phyloP scores from a whole-genome alignment of 768 basidiomycete species.

The Pulveroboletus sp. region DNA sequence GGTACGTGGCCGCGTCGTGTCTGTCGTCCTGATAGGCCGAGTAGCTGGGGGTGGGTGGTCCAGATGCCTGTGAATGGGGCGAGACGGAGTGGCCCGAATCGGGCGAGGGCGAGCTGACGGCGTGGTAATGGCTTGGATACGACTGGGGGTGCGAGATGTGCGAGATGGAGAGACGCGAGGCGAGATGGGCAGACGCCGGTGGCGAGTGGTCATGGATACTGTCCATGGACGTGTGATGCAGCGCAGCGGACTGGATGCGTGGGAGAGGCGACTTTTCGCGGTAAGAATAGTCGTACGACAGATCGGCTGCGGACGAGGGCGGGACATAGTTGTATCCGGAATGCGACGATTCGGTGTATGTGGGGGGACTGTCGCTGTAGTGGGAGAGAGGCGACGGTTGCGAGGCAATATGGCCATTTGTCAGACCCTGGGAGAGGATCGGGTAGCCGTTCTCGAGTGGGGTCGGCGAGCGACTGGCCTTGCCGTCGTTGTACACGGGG shows the following conservation, averaged over 20 bases:
- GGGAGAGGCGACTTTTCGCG: slow-evolving; percentile 29
- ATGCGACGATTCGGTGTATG: slow-evolving; percentile 30
- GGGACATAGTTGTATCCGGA: slow-evolving; percentile 29
- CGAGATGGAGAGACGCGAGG: slow-evolving; percentile 59
- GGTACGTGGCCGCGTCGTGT: slow-evolving; percentile 38
- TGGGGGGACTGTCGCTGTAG: slow-evolving; percentile 30
- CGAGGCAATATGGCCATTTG: slow-evolving; percentile 34
- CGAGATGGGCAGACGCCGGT: slow-evolving; percentile 28
- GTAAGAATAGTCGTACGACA: slow-evolving; percentile 29
- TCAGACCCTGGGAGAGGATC: slow-evolving; percentile 32
- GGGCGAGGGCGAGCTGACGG: slow-evolving; percentile 45
- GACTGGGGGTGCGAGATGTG: slow-evolving; percentile 57
- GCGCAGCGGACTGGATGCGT: slow-evolving; percentile 27
- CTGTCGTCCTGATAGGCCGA: slow-evolving; percentile 45
- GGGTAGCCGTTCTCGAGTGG: slow-evolving; percentile 45
- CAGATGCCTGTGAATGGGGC: slow-evolving; percentile 32
- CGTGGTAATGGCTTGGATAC: slow-evolving; percentile 37
- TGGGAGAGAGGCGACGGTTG: slow-evolving; percentile 32
- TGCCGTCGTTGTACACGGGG: slow-evolving; percentile 25
- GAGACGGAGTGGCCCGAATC: slow-evolving; percentile 50
- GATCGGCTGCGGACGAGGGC: slow-evolving; percentile 27
- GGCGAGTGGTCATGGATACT: slow-evolving; percentile 30
- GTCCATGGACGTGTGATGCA: slow-evolving; percentile 28
- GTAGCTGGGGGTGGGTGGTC: slow-evolving; percentile 37
- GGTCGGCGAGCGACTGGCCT: slow-evolving; percentile 43